These are phyloP conservation scores for Vitis labrusca DNA, from an alignment of 164 flowering plant genomes.

Conservation along the genomic window DNA sequence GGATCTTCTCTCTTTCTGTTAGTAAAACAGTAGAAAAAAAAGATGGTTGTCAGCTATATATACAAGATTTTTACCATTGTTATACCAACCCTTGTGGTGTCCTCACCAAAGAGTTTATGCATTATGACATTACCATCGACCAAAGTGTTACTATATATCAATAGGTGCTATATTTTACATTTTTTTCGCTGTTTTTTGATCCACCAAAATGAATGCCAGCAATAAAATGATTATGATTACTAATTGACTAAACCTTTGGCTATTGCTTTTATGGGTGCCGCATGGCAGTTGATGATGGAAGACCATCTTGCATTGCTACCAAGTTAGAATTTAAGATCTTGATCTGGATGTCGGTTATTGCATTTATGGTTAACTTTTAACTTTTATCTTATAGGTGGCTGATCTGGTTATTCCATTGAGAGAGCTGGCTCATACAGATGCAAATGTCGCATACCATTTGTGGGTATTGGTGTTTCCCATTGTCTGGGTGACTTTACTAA, in stretches of 20 bases:
- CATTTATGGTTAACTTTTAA: not conserved
- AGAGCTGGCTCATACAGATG: slow-evolving; percentile 94
- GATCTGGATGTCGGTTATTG: not conserved
- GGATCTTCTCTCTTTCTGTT: not conserved
- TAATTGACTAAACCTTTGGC: not conserved
- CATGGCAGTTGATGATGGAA: not conserved
- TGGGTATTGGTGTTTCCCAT: slow-evolving; percentile 99
- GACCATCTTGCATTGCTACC: not conserved
- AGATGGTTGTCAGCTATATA: not conserved
- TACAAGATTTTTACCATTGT: too few relatives aligned
- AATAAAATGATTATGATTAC: not conserved
- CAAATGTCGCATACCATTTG: slow-evolving; percentile 93
- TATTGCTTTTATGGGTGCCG: not conserved
- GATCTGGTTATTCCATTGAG: slow-evolving; percentile 89
- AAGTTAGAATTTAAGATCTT: not conserved
- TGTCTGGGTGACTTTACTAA: slow-evolving; percentile 92
- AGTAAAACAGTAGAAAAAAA: too few relatives aligned
- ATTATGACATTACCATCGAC: not conserved
- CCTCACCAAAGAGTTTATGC: not conserved
- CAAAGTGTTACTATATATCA: not conserved
- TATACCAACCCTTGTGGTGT: not conserved
- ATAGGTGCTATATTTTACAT: not conserved
- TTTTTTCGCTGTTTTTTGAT: not conserved
- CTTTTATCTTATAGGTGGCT: slow-evolving; percentile 56
- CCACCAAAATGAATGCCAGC: not conserved